Evolutionary conservation across 257 asterid genomes (phyloP), one percentile per base, ranked within the genome.

Genomic region (Salvia rosmarinus): DNA sequence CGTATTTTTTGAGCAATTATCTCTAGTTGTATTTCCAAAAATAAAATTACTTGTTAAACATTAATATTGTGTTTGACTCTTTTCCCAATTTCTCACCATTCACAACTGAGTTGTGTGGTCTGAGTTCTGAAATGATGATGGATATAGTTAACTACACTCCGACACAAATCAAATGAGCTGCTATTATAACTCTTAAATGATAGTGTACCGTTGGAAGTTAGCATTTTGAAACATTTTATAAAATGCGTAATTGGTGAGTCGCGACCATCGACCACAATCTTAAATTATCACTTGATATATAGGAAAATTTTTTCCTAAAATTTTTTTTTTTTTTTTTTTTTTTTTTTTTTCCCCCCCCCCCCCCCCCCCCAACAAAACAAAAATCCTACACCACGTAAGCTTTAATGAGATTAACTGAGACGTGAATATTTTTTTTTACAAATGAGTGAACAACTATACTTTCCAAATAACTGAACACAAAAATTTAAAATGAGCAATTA

Each of bases 201-300:
- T 14, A 52, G 5, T 42, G 42, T 25, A 72, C 62, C 3, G 79
- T 59, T 75, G 75, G 70, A 37, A 12, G 70, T 75, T 67, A 75
- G 43, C 28, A 39, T 19, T 73, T 73, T n/a, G n/a, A n/a, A n/a
- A n/a, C n/a, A n/a, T n/a, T n/a, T n/a, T n/a, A n/a, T n/a, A n/a
- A n/a, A n/a, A n/a, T n/a, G n/a, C n/a, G n/a, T n/a, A n/a, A n/a
- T n/a, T n/a, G n/a, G n/a, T n/a, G n/a, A n/a, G n/a, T n/a, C n/a
- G n/a, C n/a, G n/a, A n/a, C n/a, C n/a, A n/a, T n/a, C n/a, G n/a
- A n/a, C n/a, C n/a, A n/a, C n/a, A n/a, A n/a, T n/a, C n/a, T n/a
- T n/a, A n/a, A n/a, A n/a, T n/a, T n/a, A n/a, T n/a, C n/a, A n/a
- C n/a, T n/a, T n/a, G n/a, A n/a, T n/a, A n/a, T n/a, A n/a, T n/a